These are phyloP conservation scores for Ogataea hybrid DNA, from an alignment of 1,139 yeast genomes.

Conservation along the genomic window DNA sequence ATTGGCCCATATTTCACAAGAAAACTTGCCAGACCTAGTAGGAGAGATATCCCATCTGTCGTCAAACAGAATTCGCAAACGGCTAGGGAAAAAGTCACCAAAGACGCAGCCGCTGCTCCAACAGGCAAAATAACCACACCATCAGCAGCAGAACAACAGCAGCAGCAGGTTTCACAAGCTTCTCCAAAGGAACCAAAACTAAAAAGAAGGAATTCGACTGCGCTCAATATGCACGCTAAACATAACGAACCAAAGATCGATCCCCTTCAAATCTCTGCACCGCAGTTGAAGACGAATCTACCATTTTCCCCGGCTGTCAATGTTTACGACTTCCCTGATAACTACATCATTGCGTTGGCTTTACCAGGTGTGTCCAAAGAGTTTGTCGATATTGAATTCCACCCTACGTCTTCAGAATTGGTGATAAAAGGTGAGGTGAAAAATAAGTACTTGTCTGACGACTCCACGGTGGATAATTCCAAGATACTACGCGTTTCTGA, in stretches of 20 bases:
- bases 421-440: slow-evolving; percentile 45
- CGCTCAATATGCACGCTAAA: slow-evolving; percentile 13
- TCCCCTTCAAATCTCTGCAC: slow-evolving; percentile 44
- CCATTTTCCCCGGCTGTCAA: slow-evolving; percentile 56
- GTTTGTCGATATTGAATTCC: slow-evolving; percentile 53
- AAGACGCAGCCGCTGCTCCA: slow-evolving; percentile 2
- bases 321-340: slow-evolving; percentile 45
- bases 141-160: not conserved
- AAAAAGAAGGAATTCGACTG: slow-evolving; percentile 10
- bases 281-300: slow-evolving; percentile 38
- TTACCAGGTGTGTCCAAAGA: slow-evolving; percentile 54
- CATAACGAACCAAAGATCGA: slow-evolving; percentile 28
- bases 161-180: not conserved
- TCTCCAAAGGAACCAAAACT: slow-evolving; percentile 9
- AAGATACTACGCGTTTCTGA: slow-evolving; percentile 40
- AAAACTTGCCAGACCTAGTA: slow-evolving; percentile 7
- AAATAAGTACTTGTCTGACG: slow-evolving; percentile 36
- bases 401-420: slow-evolving; percentile 50
- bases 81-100: not conserved
- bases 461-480: slow-evolving; percentile 25
- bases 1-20: slow-evolving; percentile 20
- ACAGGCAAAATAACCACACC: not conserved
- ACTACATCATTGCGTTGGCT: slow-evolving; percentile 45
- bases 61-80: not conserved
- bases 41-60: not conserved